Percentiles rank a stretch among this genome's conserved stretches.
Evolutionary conservation across 2,329 filamentous ascomycete species (phyloP).

Genomic region (Paracoccidioides lutzii): DNA sequence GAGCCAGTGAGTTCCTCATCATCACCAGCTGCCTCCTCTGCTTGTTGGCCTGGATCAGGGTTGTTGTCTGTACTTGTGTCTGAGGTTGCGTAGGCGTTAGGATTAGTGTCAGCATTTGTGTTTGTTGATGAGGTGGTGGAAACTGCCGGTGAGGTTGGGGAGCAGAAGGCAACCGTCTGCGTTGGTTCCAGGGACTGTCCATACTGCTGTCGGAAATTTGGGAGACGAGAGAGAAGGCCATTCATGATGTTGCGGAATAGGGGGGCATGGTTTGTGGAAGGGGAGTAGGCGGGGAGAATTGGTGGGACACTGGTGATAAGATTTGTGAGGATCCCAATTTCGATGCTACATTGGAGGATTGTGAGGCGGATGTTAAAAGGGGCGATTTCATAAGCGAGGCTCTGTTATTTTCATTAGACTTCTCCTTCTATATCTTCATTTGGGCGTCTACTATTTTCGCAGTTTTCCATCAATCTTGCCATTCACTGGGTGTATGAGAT

Average conservation of each 20-base stretch:
- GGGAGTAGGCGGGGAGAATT: conserved; percentile 53
- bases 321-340: conserved; percentile 78
- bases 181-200: conserved; percentile 13
- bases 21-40: background rate
- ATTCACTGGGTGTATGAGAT: background rate
- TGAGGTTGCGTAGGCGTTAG: background rate
- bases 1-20: background rate
- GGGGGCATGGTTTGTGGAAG: conserved; percentile 60
- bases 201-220: conserved; percentile 42
- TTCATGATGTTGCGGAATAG: conserved; percentile 71
- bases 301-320: conserved; percentile 72
- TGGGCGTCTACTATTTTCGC: too few species aligned
- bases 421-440: background rate
- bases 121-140: background rate
- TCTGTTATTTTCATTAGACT: conserved; percentile 25
- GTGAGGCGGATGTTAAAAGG: conserved; percentile 96
- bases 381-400: conserved; percentile 86
- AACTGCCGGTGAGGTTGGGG: conserved; percentile 6
- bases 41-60: background rate
- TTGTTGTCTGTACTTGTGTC: background rate
- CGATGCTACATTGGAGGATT: conserved; percentile 89
- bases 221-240: conserved; percentile 63
- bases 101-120: background rate
- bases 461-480: too few species aligned
- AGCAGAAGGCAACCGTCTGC: conserved; percentile 2